These are phyloP conservation scores for Tetraselmis chui DNA, from an alignment of 139 green algal genomes.

Conservation along the genomic window DNA sequence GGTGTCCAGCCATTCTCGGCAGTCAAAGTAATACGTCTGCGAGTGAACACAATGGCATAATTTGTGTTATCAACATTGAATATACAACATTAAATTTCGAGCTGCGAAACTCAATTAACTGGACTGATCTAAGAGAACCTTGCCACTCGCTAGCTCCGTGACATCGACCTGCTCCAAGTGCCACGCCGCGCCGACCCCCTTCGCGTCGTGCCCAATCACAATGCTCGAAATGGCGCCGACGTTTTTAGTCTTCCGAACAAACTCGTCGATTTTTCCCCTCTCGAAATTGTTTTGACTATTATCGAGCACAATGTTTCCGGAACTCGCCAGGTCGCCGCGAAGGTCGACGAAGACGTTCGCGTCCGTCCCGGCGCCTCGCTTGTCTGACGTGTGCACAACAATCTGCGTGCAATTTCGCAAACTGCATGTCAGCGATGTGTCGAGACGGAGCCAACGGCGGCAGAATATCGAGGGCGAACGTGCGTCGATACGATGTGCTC, in stretches of 20 bases:
- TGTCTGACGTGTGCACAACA: neutral
- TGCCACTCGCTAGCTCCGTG: slow-evolving; percentile 14
- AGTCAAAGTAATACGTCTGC: slow-evolving; percentile 26
- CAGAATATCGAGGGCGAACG: neutral
- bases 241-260: slow-evolving; percentile 35
- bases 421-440: no score
- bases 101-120: no score
- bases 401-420: no score
- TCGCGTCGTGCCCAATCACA: neutral
- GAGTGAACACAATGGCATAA: no score
- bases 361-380: slow-evolving; percentile 8
- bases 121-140: no score
- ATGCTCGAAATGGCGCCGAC: slow-evolving; percentile 33
- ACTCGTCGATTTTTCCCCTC: slow-evolving; percentile 45
- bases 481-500: no score
- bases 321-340: slow-evolving; percentile 29
- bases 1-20: slow-evolving; percentile 46
- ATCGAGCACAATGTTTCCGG: slow-evolving; percentile 5
- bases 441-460: no score
- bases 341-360: slow-evolving; percentile 47
- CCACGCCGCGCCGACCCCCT: slow-evolving; percentile 11
- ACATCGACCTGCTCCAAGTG: slow-evolving; percentile 4
- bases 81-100: no score
- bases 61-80: no score
- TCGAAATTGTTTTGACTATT: slow-evolving; percentile 51